A percentile compares a stretch with the other conserved stretches of the same genome.
Evolutionary conservation across 2,329 filamentous ascomycete genomes (phyloP).

Genomic region (Talaromyces sp.): DNA sequence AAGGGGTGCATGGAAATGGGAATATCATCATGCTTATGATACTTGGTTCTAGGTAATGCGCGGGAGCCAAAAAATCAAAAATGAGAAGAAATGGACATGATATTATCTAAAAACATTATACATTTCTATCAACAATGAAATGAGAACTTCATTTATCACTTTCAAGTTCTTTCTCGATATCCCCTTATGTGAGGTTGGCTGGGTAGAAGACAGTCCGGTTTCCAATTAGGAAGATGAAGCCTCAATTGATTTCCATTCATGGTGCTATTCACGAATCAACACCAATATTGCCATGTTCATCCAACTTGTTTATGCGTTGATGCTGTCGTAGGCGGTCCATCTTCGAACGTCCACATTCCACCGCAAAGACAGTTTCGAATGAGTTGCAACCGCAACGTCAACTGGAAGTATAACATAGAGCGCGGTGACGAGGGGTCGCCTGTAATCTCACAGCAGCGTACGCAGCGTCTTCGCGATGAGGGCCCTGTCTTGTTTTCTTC

Average conservation of each 20-base stretch:
- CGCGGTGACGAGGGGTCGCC: constrained; percentile 52
- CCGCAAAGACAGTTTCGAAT: constrained; percentile 40
- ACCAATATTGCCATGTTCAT: not conserved
- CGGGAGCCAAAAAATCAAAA: constrained; percentile 9
- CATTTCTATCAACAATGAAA: constrained; percentile 13
- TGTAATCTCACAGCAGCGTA: constrained; percentile 63
- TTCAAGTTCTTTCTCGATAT: not conserved
- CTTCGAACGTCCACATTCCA: constrained; percentile 39
- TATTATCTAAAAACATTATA: not conserved
- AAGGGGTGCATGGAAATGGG: constrained; percentile 18
- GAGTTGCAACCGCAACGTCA: constrained; percentile 37
- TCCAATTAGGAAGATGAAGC: not conserved
- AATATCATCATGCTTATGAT: constrained; percentile 14
- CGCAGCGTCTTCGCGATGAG: constrained; percentile 48
- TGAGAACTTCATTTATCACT: constrained; percentile 4
- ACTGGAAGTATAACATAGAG: constrained; percentile 33
- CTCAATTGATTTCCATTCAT: not conserved
- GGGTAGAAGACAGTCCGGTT: not conserved
- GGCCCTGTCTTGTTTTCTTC: constrained; percentile 8
- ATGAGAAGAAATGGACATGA: constrained; percentile 12
- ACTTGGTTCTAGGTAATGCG: constrained; percentile 7
- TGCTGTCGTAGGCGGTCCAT: constrained; percentile 24
- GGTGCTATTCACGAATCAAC: not conserved
- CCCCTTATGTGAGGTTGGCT: not conserved
- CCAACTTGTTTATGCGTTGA: constrained; percentile 25